phyloP scores from a whole-genome alignment of 2,329 filamentous ascomycete genomes.

The Boeremia exigua region DNA sequence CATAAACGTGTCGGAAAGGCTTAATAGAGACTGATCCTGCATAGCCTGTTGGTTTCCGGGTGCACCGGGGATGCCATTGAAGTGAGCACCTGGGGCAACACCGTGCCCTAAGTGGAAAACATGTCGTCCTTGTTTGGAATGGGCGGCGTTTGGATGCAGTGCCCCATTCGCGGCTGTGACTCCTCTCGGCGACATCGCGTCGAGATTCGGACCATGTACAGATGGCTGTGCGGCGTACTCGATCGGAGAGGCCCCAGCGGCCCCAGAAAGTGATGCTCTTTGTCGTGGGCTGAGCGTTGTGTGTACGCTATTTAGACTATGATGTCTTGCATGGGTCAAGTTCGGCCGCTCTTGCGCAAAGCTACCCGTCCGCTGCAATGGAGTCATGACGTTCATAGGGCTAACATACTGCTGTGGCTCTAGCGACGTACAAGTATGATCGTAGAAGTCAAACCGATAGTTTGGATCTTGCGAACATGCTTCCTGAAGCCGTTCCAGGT shows the following conservation, averaged over 20 bases:
- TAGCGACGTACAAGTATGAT: slow-evolving; percentile 34
- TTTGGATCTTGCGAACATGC: slow-evolving; percentile 26
- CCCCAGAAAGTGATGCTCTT: slow-evolving; percentile 7
- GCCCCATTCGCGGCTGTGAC: background rate
- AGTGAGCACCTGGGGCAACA: background rate
- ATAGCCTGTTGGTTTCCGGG: slow-evolving; percentile 23
- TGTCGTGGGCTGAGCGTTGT: slow-evolving; percentile 21
- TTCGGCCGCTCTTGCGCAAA: slow-evolving; percentile 4
- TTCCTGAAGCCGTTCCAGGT: slow-evolving; percentile 32
- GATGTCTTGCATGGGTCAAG: slow-evolving; percentile 14
- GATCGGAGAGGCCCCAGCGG: slow-evolving; percentile 9
- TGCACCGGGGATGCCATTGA: background rate
- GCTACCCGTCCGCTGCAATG: slow-evolving; percentile 18
- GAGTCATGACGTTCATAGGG: slow-evolving; percentile 24
- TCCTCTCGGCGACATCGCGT: background rate
- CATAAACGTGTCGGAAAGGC: slow-evolving; percentile 41
- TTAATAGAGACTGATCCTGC: slow-evolving; percentile 40
- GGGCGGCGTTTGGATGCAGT: background rate
- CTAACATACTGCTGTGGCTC: slow-evolving; percentile 27
- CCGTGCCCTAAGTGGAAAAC: slow-evolving; percentile 10
- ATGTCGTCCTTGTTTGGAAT: slow-evolving; percentile 1
- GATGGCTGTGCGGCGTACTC: slow-evolving; percentile 12
- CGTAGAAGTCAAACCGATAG: slow-evolving; percentile 41
- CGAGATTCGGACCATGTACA: background rate
- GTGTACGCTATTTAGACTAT: slow-evolving; percentile 25